Conservation (phyloP, 208 protist genomes). For the Acanthamoeba castellanii region DNA sequence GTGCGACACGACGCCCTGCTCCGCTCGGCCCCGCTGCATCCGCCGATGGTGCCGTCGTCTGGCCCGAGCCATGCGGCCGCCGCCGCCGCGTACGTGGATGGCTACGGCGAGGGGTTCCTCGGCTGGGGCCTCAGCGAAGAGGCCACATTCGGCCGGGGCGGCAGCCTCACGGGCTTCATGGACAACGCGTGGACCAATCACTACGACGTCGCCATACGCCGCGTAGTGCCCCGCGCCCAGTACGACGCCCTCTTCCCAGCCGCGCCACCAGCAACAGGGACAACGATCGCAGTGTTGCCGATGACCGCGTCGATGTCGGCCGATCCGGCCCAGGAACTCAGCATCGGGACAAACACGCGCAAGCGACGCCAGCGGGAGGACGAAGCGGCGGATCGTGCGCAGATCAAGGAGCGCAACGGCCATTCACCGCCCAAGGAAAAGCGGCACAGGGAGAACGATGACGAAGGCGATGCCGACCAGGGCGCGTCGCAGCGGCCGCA, state of each 20-base stretch:
- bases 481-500: no score
- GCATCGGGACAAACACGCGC: not conserved
- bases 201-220: not conserved
- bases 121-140: constrained; percentile 16
- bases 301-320: not conserved
- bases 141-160: constrained; percentile 15
- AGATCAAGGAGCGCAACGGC: not conserved
- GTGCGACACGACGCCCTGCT: constrained; percentile 36
- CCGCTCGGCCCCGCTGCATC: not conserved
- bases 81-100: not conserved
- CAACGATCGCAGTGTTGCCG: no score
- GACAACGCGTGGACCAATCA: constrained; percentile 1
- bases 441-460: not conserved
- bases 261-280: not conserved
- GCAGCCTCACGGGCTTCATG: not conserved
- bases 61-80: not conserved
- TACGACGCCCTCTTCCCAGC: not conserved
- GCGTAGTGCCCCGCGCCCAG: constrained; percentile 1
- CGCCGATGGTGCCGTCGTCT: not conserved
- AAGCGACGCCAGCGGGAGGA: constrained; percentile 22
- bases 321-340: not conserved
- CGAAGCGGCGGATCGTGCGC: not conserved
- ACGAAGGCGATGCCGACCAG: not conserved
- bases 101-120: constrained; percentile 3
- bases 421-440: not conserved